Percentiles rank a stretch among this genome's conserved stretches.
These are phyloP conservation scores for Chytriomyces confervae DNA, from an alignment of 192 early-diverging fungal species.

Conservation along the genomic window DNA sequence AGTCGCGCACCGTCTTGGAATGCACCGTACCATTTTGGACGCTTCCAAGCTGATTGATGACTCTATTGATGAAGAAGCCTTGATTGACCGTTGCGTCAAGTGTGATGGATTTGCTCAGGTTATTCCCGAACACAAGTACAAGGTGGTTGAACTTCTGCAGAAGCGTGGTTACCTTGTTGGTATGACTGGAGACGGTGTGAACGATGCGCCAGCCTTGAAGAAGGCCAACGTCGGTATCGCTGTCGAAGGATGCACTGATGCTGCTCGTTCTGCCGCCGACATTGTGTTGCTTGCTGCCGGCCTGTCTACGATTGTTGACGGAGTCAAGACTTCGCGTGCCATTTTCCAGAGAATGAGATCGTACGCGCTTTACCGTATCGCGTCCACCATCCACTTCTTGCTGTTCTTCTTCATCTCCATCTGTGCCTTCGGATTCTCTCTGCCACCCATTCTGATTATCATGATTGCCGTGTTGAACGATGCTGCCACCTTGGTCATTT, in stretches of 20 bases:
- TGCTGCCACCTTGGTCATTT: slow-evolving; percentile 91
- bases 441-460: slow-evolving; percentile 85
- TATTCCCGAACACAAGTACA: slow-evolving; percentile 97
- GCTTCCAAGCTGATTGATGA: slow-evolving; percentile 82
- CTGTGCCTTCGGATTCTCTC: slow-evolving; percentile 80
- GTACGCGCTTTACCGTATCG: slow-evolving; percentile 84
- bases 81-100: slow-evolving; percentile 83
- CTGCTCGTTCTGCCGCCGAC: slow-evolving; percentile 94
- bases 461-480: slow-evolving; percentile 92
- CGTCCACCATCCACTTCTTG: slow-evolving; percentile 94
- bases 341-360: slow-evolving; percentile 95
- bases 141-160: slow-evolving; percentile 93
- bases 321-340: slow-evolving; percentile 85
- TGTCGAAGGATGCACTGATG: slow-evolving; percentile 95
- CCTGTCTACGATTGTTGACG: slow-evolving; percentile 91
- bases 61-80: slow-evolving; percentile 75
- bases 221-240: slow-evolving; percentile 99
- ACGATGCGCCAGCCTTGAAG: slow-evolving; percentile 97
- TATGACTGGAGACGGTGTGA: slow-evolving; percentile 98
- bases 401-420: slow-evolving; percentile 88
- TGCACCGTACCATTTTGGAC: slow-evolving; percentile 90
- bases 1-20: slow-evolving; percentile 89
- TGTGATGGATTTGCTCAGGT: slow-evolving; percentile 98
- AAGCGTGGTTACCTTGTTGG: slow-evolving; percentile 84
- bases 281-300: slow-evolving; percentile 92